Evolutionary conservation across 495 filamentous ascomycete genomes (phyloP).

Genomic region (Aspergillus panamensis): DNA sequence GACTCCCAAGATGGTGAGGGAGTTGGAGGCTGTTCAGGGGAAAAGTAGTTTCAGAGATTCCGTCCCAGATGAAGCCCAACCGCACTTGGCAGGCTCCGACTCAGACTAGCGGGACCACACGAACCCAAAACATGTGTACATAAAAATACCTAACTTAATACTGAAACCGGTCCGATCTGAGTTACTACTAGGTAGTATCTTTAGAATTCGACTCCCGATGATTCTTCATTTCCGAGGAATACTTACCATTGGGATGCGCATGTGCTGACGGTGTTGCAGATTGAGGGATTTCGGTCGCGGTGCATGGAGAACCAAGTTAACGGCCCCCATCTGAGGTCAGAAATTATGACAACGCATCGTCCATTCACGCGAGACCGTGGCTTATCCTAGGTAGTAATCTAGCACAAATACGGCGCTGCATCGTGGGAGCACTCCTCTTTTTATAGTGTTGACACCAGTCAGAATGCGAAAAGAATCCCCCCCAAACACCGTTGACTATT

Average conservation of each 20-base stretch:
- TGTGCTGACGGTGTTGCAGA: not conserved
- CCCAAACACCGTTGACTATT: too few species aligned
- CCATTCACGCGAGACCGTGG: not conserved
- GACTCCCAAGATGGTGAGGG: not conserved
- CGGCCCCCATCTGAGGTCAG: not conserved
- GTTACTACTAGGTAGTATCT: too few species aligned
- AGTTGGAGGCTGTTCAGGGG: not conserved
- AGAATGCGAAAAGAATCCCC: too few species aligned
- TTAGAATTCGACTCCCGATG: too few species aligned
- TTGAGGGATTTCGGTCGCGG: not conserved
- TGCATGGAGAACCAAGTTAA: not conserved
- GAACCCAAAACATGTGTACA: too few species aligned
- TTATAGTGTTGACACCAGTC: not conserved
- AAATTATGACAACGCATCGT: not conserved
- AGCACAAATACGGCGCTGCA: not conserved
- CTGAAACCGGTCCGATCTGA: too few species aligned
- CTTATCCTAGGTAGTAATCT: not conserved
- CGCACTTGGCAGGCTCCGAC: not conserved
- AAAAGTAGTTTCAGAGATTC: not conserved
- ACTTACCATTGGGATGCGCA: too few species aligned
- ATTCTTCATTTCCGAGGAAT: too few species aligned
- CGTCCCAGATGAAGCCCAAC: too few species aligned
- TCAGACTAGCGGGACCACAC: not conserved
- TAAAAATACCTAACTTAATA: too few species aligned
- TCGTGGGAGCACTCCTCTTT: not conserved